phyloP scores from a whole-genome alignment of 768 basidiomycete genomes.

The Suillus variegatus region DNA sequence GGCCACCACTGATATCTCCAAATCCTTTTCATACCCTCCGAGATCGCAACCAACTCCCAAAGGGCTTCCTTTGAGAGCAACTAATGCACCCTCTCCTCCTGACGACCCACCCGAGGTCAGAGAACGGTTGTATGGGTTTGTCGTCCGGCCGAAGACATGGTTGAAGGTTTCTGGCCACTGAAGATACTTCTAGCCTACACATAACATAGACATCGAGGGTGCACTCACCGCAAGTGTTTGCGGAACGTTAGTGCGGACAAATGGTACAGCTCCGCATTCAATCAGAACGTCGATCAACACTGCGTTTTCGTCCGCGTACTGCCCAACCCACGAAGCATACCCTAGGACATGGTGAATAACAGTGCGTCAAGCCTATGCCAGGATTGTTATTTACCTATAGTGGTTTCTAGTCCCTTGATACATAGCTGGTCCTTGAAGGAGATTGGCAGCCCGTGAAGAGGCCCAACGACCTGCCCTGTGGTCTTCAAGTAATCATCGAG shows the following conservation, averaged over 20 bases:
- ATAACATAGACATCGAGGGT: background rate
- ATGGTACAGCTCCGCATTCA: conserved; percentile 67
- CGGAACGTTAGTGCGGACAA: conserved; percentile 74
- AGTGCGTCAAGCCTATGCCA: background rate
- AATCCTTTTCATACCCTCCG: conserved; percentile 52
- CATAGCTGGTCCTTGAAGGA: conserved; percentile 76
- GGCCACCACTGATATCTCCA: background rate
- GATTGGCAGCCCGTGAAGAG: conserved; percentile 74
- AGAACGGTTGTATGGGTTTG: conserved; percentile 72
- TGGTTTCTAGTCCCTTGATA: conserved; percentile 68
- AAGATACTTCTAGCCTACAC: background rate
- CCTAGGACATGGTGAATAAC: conserved; percentile 37
- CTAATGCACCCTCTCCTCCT: conserved; percentile 82
- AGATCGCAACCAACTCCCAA: conserved; percentile 80
- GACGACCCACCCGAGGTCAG: conserved; percentile 80
- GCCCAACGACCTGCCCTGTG: conserved; percentile 68
- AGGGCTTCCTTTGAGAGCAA: conserved; percentile 48
- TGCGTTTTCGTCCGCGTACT: conserved; percentile 56
- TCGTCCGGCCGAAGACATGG: conserved; percentile 74
- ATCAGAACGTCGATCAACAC: conserved; percentile 68
- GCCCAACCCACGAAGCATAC: conserved; percentile 73
- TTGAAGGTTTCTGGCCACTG: conserved; percentile 83
- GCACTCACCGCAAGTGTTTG: conserved; percentile 68
- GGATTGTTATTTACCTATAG: conserved; percentile 48
- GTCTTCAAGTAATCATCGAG: conserved; percentile 62